Evolutionary conservation across 73 alveolate species (phyloP).

Genomic region (Tetrahymena borealis): DNA sequence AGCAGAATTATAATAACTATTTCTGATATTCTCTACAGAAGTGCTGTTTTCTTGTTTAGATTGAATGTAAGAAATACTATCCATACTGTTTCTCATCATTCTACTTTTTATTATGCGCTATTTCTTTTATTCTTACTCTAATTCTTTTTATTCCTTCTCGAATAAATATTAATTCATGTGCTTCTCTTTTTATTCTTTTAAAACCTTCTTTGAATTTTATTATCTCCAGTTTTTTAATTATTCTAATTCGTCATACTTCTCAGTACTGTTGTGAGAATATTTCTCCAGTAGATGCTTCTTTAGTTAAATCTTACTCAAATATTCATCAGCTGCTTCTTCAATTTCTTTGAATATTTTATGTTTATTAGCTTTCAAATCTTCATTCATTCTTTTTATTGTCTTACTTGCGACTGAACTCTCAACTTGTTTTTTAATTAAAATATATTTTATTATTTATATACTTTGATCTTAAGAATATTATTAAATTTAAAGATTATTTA

Average conservation of each 20-base stretch:
- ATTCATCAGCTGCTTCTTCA: not conserved
- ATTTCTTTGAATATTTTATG: not conserved
- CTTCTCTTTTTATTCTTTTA: not conserved
- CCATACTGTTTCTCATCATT: not conserved
- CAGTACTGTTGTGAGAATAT: not conserved
- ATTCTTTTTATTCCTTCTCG: not conserved
- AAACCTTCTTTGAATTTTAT: not conserved
- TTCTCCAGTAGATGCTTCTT: not conserved
- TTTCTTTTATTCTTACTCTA: not conserved
- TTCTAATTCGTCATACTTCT: not conserved
- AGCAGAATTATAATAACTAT: not conserved
- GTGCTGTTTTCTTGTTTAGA: not conserved
- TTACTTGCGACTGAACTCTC: not conserved
- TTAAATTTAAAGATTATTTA: too few relatives aligned
- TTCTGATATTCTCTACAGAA: not conserved
- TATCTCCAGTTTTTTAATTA: not conserved
- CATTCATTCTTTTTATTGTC: not conserved
- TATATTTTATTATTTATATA: not conserved
- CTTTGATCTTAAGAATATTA: too few relatives aligned
- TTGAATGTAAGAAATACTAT: not conserved
- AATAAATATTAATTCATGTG: not conserved
- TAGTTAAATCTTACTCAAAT: not conserved
- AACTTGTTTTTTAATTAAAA: not conserved
- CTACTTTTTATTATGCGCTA: not conserved
- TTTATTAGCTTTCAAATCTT: not conserved